Evolutionary conservation across 805 yeast genomes (phyloP), one percentile per base, ranked within the genome.

Genomic region (Schwanniomyces yamadae): DNA sequence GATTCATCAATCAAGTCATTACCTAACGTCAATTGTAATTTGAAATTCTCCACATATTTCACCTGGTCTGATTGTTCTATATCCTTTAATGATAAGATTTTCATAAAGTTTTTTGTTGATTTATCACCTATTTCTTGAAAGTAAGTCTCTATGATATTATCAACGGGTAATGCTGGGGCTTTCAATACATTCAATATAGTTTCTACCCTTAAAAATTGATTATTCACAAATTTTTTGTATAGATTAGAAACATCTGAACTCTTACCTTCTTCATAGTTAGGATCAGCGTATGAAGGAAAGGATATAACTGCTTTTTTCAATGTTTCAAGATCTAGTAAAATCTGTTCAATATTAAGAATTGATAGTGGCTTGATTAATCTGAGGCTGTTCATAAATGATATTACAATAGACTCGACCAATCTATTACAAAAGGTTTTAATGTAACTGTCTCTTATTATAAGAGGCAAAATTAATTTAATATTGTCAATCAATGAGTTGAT

Each of bases 361-460:
- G 81, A 85, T 2, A 80, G 68, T 0, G 96, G 95, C 36, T 77
- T 80, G 23, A 85, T 64, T 34, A 71, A 70, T 6, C 77, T 66
- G 34, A 89, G 73, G 37, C 75, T 77, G 19, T 72, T 63, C 34
- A 82, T 52, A 48, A 83, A 79, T 12, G 80, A 74, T 23, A 62
- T 63, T 6, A 80, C 64, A 1, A 84, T 60, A 23, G 72, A 51
- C 37, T 90, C 97, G 16, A 87, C 78, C 12, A 85, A 61, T 39
- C 83, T 80, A 49, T 88, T 95, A 54, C 88, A 75, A 31, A 86
- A 75, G 50, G 81, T 82, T 45, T 95, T 72, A 8, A 77, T 69
- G 52, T 84, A 89, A 12, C 84, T 65, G 16, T 80, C 87, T 47
- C 93, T 75, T 23, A 82, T 77, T 28, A 88, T 71, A 42, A 69